Conservation (phyloP, 805 yeast species). For the Yarrowia sp. region DNA sequence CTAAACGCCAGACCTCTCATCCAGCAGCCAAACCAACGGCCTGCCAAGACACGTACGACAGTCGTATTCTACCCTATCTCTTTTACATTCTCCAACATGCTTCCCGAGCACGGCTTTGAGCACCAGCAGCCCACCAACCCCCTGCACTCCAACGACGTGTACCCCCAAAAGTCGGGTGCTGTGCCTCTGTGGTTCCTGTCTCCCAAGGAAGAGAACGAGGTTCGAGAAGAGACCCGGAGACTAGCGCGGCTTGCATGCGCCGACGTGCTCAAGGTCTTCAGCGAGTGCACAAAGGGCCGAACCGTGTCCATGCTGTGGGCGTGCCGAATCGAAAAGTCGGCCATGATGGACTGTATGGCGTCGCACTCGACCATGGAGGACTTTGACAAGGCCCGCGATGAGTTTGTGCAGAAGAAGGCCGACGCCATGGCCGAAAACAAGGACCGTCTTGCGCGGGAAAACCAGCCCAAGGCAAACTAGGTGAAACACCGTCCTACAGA, state of each 20-base stretch:
- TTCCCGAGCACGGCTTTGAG: constrained; percentile 24
- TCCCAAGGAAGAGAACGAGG: constrained; percentile 41
- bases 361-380: constrained; percentile 39
- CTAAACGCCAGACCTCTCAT: background rate
- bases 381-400: constrained; percentile 36
- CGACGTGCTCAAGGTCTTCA: constrained; percentile 36
- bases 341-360: constrained; percentile 40
- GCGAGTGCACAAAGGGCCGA: constrained; percentile 39
- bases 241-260: constrained; percentile 39
- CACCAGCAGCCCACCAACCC: constrained; percentile 23
- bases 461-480: constrained; percentile 12
- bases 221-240: constrained; percentile 38
- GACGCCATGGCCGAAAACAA: constrained; percentile 27
- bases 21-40: constrained; percentile 1
- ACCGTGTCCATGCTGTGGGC: constrained; percentile 41
- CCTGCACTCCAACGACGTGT: constrained; percentile 23
- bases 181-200: constrained; percentile 43
- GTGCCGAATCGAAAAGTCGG: constrained; percentile 39
- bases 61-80: background rate
- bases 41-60: constrained; percentile 7
- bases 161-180: constrained; percentile 22
- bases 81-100: background rate
- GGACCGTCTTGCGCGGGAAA: constrained; percentile 3
- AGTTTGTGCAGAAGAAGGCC: constrained; percentile 37
- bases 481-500: background rate